These are phyloP conservation scores for Leccinum pachyderme DNA, from an alignment of 1,284 basidiomycete species.

Conservation along the genomic window DNA sequence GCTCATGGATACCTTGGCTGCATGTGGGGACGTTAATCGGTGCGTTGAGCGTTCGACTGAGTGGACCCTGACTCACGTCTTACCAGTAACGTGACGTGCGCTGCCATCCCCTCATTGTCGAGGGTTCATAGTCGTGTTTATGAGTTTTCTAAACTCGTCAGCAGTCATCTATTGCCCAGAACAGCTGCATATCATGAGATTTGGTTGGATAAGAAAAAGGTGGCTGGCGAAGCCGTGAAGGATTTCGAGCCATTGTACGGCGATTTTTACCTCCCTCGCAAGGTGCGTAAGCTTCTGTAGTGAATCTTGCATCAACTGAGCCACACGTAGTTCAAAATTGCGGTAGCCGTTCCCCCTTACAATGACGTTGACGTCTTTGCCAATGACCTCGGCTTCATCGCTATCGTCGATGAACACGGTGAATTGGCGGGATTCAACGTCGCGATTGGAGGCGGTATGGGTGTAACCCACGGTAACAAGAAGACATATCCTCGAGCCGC, in stretches of 20 bases:
- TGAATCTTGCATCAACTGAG: slow-evolving; percentile 11
- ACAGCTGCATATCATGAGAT: slow-evolving; percentile 98
- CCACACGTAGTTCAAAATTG: slow-evolving; percentile 85
- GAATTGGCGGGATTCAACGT: slow-evolving; percentile 89
- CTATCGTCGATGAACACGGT: slow-evolving; percentile 75
- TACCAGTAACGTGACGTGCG: slow-evolving; percentile 85
- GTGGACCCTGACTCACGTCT: slow-evolving; percentile 7
- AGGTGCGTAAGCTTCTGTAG: slow-evolving; percentile 46
- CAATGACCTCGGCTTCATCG: slow-evolving; percentile 95
- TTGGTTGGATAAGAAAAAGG: slow-evolving; percentile 96
- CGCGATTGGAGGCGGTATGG: slow-evolving; percentile 94
- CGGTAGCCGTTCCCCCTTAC: slow-evolving; percentile 92
- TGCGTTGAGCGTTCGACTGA: slow-evolving; percentile 35
- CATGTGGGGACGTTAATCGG: slow-evolving; percentile 98
- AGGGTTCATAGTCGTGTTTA: slow-evolving; percentile 84
- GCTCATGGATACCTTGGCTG: slow-evolving; percentile 93
- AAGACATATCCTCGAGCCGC: slow-evolving; percentile 95
- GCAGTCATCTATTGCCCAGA: slow-evolving; percentile 84
- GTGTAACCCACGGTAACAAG: slow-evolving; percentile 98
- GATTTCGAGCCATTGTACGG: slow-evolving; percentile 98
- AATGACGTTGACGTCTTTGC: slow-evolving; percentile 97
- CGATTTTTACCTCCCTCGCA: slow-evolving; percentile 94
- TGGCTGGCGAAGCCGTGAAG: slow-evolving; percentile 87
- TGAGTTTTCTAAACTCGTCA: slow-evolving; percentile 80
- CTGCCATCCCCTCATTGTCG: slow-evolving; percentile 87